Conservation (phyloP, 495 filamentous ascomycete species). For the Talaromyces wortmannii region DNA sequence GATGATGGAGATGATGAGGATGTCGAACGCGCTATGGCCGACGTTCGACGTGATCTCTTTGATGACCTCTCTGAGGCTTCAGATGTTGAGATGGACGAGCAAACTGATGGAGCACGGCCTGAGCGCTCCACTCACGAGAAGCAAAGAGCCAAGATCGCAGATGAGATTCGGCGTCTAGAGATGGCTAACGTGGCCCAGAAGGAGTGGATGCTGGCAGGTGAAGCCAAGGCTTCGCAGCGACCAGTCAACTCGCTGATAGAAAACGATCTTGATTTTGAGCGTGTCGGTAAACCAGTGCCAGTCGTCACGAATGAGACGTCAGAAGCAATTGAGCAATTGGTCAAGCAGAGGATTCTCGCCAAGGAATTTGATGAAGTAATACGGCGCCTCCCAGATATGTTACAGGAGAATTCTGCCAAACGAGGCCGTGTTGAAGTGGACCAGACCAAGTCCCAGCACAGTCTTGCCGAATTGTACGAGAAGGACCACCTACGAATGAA, state of each 20-base stretch:
- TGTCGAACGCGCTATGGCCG: conserved; percentile 79
- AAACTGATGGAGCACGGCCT: conserved; percentile 33
- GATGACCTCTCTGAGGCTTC: conserved; percentile 65
- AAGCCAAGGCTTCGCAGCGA: conserved; percentile 74
- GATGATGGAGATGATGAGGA: conserved; percentile 43
- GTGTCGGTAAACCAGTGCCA: conserved; percentile 90
- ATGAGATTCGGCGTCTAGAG: conserved; percentile 88
- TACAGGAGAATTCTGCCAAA: conserved; percentile 41
- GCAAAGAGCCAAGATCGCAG: conserved; percentile 72
- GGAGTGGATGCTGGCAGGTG: conserved; percentile 84
- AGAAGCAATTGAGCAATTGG: conserved; percentile 86
- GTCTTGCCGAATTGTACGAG: conserved; percentile 90
- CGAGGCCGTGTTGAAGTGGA: conserved; percentile 73
- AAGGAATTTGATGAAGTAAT: conserved; percentile 91
- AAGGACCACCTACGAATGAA: conserved; percentile 74
- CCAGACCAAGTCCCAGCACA: conserved; percentile 78
- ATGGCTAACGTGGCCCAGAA: conserved; percentile 84
- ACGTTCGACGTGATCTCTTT: conserved; percentile 87
- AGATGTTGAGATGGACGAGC: conserved; percentile 34
- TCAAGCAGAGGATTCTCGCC: conserved; percentile 88
- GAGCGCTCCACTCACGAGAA: conserved; percentile 77
- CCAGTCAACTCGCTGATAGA: conserved; percentile 90
- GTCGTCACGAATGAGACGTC: conserved; percentile 91
- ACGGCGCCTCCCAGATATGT: conserved; percentile 65
- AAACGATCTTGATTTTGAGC: conserved; percentile 92